Evolutionary conservation across 2,329 filamentous ascomycete species (phyloP), one percentile per base, ranked within the genome.

Genomic region (Aspergillus transmontanensis): DNA sequence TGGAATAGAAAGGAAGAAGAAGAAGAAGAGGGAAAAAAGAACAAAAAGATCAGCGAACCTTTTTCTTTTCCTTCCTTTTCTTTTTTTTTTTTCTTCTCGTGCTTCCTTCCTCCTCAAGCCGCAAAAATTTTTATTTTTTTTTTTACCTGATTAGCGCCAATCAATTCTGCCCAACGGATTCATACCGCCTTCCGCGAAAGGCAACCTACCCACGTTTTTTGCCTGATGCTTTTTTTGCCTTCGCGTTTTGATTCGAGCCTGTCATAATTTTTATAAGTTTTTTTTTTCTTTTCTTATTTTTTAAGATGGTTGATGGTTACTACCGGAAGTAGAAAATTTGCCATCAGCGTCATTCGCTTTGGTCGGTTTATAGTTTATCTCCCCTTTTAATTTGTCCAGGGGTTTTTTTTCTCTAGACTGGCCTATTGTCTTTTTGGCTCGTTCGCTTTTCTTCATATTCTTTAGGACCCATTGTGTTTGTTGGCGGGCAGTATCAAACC

Each of bases 1-100:
- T 66, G 62, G 63, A 64, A 67, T 70, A 63, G 65, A 59, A 64
- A 66, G 68, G 66, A 65, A 66, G 66, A 66, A 66, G 66, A 64
- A 62, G 45, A 16, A 64, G 51, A 39, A 57, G 32, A 43, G 66
- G 23, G 23, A 57, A 61, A 59, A 57, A 60, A 61, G 58, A 58
- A 59, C 14, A 50, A 36, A 57, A 50, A 66, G 55, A 61, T 59
- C 54, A 59, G 70, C 56, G 26, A 58, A 56, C 43, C 61, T 60
- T 62, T 50, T 57, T 53, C 57, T 46, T 64, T 41, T 19, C 6
- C 19, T 41, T 41, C 7, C 7, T 41, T 60, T 62, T 46, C 61
- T 9, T 41, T 62, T 58, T 61, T 34, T 32, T 34, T 64, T 48
- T 62, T 48, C 64, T 61, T 56, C 60, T 64, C 60, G 53, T 64